Evolutionary conservation across 2,329 filamentous ascomycete species (phyloP), one percentile per base, ranked within the genome.

Genomic region (Parasarocladium wereldwijsianum): DNA sequence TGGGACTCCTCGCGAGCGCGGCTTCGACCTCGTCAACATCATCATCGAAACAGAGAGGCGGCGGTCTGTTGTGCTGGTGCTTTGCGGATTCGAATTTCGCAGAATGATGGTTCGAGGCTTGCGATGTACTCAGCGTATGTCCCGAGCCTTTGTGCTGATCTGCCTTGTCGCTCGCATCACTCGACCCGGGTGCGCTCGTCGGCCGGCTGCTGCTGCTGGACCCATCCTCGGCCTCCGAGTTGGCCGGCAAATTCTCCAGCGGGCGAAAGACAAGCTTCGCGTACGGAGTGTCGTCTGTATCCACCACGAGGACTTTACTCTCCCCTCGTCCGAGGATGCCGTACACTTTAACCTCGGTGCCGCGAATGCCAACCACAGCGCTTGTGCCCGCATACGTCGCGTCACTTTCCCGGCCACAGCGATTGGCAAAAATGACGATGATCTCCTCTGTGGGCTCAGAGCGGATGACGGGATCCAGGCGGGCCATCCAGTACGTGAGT

Each of bases 321-420:
- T 78, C 70, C 1, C 68, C 70, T n/a, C 80, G 74, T 0, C 79
- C 78, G 3, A 84, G 54, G 0, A 82, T 54, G 0, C 79, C 78
- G 32, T 76, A 83, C 0, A 85, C 62, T 28, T 54, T 71, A 8
- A 84, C 72, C 24, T 73, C 68, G 0, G 77, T 79, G 5, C 59
- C 51, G 8, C 68, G 58, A 17, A 87, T 67, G 4, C 73, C 71
- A 17, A 86, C 50, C 0, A 86, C 75, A 0, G 74, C 66, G 36
- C 76, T 84, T 0, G 76, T 84, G 0, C 82, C 82, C 0, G 80
- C 75, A 49, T 83, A 90, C 1, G 70, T 63, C 1, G 63, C 73
- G 0, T 72, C 64, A 5, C 60, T 67, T 40, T 87, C 82, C 1
- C 55, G 59, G 0, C 81, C 82, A 17, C 64, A 67, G 3, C 81